Percentiles rank a stretch among this genome's conserved stretches.
Evolutionary conservation across 2,329 filamentous ascomycete species (phyloP).

Genomic region (Rutstroemia sp.): DNA sequence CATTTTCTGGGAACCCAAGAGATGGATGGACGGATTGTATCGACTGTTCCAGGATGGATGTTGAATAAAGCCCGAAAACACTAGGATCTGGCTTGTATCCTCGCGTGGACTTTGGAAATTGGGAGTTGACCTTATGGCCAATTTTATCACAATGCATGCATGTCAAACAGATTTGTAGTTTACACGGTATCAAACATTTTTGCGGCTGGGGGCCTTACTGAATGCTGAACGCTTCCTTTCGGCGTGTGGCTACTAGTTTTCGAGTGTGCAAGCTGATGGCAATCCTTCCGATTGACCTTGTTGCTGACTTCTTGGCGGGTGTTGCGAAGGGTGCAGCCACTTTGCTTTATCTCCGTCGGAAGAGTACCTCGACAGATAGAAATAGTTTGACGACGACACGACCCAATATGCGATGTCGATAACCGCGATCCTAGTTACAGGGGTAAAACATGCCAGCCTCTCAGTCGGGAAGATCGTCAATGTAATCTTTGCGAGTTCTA

Average conservation of each 20-base stretch:
- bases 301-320: background rate
- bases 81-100: background rate
- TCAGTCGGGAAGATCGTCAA: constrained; percentile 9
- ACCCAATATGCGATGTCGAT: background rate
- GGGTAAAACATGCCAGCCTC: constrained; percentile 2
- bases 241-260: background rate
- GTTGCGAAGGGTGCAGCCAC: background rate
- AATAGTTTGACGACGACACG: background rate
- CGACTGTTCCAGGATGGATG: background rate
- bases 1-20: background rate
- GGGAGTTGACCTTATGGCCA: background rate
- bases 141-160: background rate
- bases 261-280: background rate
- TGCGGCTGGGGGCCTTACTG: background rate
- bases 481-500: constrained; percentile 3
- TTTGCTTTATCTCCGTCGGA: constrained; percentile 8
- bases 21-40: background rate
- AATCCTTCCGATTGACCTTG: constrained; percentile 3
- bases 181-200: background rate
- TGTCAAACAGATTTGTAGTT: background rate
- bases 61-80: background rate
- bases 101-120: background rate
- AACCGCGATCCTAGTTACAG: background rate
- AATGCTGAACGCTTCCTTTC: background rate
- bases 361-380: constrained; percentile 1